phyloP scores from a whole-genome alignment of 805 yeast genomes.

The Candida cerambycidarum region DNA sequence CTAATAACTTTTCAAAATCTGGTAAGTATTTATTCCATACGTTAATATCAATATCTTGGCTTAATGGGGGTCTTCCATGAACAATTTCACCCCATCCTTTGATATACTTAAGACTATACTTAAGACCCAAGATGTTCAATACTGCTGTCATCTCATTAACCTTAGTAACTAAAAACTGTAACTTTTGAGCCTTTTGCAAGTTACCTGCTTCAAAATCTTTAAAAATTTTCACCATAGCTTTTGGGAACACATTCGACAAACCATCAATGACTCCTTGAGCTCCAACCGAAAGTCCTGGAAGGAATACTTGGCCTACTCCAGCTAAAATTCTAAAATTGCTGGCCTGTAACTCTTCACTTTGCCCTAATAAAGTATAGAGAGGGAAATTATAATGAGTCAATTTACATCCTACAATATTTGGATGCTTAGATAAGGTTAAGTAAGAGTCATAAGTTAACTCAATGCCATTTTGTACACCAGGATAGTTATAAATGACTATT shows the following conservation, averaged over 20 bases:
- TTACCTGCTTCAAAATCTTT: slow-evolving; percentile 39
- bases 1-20: slow-evolving; percentile 11
- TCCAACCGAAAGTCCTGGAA: slow-evolving; percentile 50
- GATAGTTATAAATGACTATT: slow-evolving; percentile 46
- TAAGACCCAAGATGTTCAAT: slow-evolving; percentile 48
- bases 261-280: slow-evolving; percentile 54
- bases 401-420: slow-evolving; percentile 53
- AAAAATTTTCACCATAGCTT: slow-evolving; percentile 44
- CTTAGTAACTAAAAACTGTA: slow-evolving; percentile 44
- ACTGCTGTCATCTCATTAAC: slow-evolving; percentile 48
- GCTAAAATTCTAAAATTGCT: slow-evolving; percentile 46
- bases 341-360: slow-evolving; percentile 32
- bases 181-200: slow-evolving; percentile 37
- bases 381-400: slow-evolving; percentile 53
- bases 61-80: slow-evolving; percentile 51
- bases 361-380: slow-evolving; percentile 46
- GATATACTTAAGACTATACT: slow-evolving; percentile 36
- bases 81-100: slow-evolving; percentile 44
- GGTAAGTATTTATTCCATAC: slow-evolving; percentile 17
- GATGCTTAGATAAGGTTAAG: slow-evolving; percentile 42
- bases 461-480: slow-evolving; percentile 47
- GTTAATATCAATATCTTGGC: slow-evolving; percentile 24
- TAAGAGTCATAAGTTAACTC: slow-evolving; percentile 38
- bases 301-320: slow-evolving; percentile 52
- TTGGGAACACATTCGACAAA: slow-evolving; percentile 53